phyloP scores from a whole-genome alignment of 257 asterid species.

The Perilla frutescens region DNA sequence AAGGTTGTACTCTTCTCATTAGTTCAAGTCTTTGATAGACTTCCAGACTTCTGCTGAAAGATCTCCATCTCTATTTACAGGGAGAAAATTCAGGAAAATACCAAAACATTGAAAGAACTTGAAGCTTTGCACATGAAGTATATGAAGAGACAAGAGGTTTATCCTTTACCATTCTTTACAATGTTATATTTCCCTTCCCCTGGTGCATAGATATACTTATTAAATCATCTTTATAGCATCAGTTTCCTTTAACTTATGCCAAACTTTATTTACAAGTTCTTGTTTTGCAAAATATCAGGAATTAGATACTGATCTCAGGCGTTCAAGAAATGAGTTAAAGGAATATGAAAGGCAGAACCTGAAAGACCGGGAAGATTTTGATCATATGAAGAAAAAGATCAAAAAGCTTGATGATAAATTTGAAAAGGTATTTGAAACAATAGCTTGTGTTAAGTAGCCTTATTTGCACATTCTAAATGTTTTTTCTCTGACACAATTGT shows the following conservation, averaged over 20 bases:
- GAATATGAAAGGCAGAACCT: constrained; percentile 96
- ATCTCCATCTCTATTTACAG: constrained; percentile 45
- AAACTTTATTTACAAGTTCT: constrained; percentile 8
- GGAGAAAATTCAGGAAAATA: constrained; percentile 76
- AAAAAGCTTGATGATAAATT: constrained; percentile 79
- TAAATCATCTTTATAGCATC: background rate
- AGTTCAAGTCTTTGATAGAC: constrained; percentile 5
- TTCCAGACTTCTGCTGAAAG: constrained; percentile 24
- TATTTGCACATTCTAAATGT: background rate
- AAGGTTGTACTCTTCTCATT: constrained; percentile 53
- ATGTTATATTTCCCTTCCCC: background rate
- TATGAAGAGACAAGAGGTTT: constrained; percentile 85
- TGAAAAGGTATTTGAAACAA: constrained; percentile 67
- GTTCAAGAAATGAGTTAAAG: constrained; percentile 80
- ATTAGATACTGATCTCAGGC: constrained; percentile 65
- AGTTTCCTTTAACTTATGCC: background rate
- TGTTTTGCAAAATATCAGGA: constrained; percentile 53
- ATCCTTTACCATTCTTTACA: constrained; percentile 16
- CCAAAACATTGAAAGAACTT: constrained; percentile 69
- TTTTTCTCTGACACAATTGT: constrained; percentile 15
- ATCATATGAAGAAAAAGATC: constrained; percentile 85
- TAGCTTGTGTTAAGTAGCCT: constrained; percentile 1
- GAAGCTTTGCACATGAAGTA: constrained; percentile 77
- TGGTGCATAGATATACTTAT: background rate
- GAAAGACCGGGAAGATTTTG: constrained; percentile 80